phyloP scores from a whole-genome alignment of 495 filamentous ascomycete genomes.

The Annulohypoxylon moriforme region DNA sequence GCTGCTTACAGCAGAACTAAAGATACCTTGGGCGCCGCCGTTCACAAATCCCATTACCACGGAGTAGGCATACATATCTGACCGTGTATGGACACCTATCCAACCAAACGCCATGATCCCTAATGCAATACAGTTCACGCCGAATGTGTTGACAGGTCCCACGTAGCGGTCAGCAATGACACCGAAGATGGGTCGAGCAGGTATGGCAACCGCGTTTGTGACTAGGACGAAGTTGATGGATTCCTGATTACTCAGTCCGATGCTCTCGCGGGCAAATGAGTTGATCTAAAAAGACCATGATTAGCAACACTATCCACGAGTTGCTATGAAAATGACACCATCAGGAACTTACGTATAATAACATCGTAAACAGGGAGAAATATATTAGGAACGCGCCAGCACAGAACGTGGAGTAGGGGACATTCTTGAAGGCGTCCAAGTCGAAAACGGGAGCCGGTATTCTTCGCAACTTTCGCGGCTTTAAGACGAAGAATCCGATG shows the following conservation, averaged over 20 bases:
- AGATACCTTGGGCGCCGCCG: conserved; percentile 58
- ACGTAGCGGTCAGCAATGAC: conserved; percentile 51
- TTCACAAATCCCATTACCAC: conserved; percentile 55
- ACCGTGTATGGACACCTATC: conserved; percentile 47
- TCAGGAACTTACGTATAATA: conserved; percentile 54
- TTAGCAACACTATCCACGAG: neutral
- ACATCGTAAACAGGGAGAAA: conserved; percentile 57
- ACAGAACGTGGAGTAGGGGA: conserved; percentile 50
- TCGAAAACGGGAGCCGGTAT: conserved; percentile 52
- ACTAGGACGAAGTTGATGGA: conserved; percentile 57
- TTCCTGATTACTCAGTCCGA: conserved; percentile 50
- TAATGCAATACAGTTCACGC: conserved; percentile 45
- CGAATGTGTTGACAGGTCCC: conserved; percentile 54
- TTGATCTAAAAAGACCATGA: conserved; percentile 61
- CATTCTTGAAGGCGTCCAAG: conserved; percentile 52
- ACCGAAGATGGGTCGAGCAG: conserved; percentile 50
- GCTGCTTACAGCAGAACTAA: conserved; percentile 50
- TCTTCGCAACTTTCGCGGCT: conserved; percentile 47
- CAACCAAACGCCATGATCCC: conserved; percentile 53
- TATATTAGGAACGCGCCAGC: conserved; percentile 54
- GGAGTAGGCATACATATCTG: conserved; percentile 57
- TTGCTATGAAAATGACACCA: neutral
- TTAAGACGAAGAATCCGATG: conserved; percentile 48
- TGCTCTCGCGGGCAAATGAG: conserved; percentile 54
- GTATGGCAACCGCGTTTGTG: conserved; percentile 53